Evolutionary conservation across 257 asterid species (phyloP), one percentile per base, ranked within the genome.

Genomic region (Solanum lycopersicoides): DNA sequence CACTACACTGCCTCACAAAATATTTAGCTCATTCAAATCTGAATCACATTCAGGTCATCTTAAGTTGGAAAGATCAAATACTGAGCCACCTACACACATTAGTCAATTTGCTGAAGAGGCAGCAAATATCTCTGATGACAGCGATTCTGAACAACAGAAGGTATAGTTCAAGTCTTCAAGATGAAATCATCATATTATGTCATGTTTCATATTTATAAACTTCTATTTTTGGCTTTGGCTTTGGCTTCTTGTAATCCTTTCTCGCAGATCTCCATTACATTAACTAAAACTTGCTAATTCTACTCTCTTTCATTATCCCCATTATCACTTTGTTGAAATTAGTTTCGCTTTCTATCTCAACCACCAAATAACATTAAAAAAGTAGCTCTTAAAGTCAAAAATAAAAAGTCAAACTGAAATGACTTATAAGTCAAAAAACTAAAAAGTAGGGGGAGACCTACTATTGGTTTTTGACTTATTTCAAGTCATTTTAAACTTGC

Each of bases 111-210:
- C 96, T 14, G 92, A 91, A 87, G 99, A 97, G 88, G 97, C 98
- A 85, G 98, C 94, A 3, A 95, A 95, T 89, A 90, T 95, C 86
- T 95, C 92, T 90, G 98, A 95, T 90, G 93, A 92, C 88, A 92
- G 91, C 56, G 89, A 95, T 87, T 77, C 98, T 73, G 95, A 88
- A 72, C 98, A 94, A 84, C 93, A 95, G 93, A 97, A 95, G 98
- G 99, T 97, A 91, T 68, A 32, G 44, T 41, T 20, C 60, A 44
- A 30, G 21, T 14, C 41, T 68, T 30, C 39, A 68, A 82, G 87
- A 72, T 60, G 76, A 41, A 16, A 25, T 65, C 73, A 16, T 47
- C 82, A 28, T 45, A 68, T 20, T 28, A 21, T 32, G 8, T 73
- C 71, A 65, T 72, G 28, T 25, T 39, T 82, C 32, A 39, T 59